Evolutionary conservation across 2,329 filamentous ascomycete genomes (phyloP).

Genomic region (Trichoderma asperellum): DNA sequence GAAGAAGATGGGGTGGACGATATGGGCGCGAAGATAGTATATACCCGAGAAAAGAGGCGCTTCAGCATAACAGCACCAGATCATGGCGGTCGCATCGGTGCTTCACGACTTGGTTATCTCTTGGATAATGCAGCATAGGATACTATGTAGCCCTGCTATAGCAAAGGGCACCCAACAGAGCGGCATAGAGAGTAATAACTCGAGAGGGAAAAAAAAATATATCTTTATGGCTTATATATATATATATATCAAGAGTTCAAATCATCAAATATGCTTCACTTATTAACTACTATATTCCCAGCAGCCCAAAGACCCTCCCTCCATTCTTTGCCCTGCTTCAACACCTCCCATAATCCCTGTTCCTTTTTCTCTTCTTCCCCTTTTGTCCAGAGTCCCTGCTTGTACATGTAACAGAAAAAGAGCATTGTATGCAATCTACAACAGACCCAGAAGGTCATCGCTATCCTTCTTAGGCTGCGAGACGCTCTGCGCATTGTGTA

Average conservation of each 20-base stretch:
- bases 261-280: slow-evolving; percentile 22
- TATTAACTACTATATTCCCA: slow-evolving; percentile 25
- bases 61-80: neutral
- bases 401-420: slow-evolving; percentile 5
- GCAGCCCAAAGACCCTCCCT: neutral
- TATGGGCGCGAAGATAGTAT: neutral
- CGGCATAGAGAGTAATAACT: neutral
- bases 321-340: neutral
- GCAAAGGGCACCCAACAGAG: neutral
- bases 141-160: neutral
- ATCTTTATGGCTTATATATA: slow-evolving; percentile 24
- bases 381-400: slow-evolving; percentile 1
- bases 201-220: neutral
- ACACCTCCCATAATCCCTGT: neutral
- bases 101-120: neutral
- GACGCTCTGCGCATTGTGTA: slow-evolving; percentile 46
- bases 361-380: neutral
- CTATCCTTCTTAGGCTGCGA: slow-evolving; percentile 58
- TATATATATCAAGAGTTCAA: slow-evolving; percentile 13
- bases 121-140: neutral
- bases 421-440: slow-evolving; percentile 38
- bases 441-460: slow-evolving; percentile 60
- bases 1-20: neutral
- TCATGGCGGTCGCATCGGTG: neutral
- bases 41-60: neutral